Percentiles rank a stretch among this genome's conserved stretches.
These are phyloP conservation scores for Diaporthe sp. DNA, from an alignment of 2,329 filamentous ascomycete genomes.

Conservation along the genomic window DNA sequence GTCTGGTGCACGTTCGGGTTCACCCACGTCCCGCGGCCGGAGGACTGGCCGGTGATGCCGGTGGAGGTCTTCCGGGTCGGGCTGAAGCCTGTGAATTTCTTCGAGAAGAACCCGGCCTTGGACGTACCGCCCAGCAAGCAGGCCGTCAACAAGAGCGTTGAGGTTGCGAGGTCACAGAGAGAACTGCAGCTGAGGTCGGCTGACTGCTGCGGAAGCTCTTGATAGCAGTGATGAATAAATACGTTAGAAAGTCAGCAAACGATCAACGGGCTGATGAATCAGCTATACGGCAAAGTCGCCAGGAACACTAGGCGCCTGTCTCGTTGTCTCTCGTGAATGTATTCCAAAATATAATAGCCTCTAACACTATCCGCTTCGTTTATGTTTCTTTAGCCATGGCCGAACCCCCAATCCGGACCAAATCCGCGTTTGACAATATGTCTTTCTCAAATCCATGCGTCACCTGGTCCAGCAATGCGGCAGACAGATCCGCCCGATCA, in stretches of 20 bases:
- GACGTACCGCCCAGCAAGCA: constrained; percentile 64
- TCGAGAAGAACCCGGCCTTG: constrained; percentile 64
- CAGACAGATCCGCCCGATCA: constrained; percentile 48
- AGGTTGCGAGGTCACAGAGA: constrained; percentile 40
- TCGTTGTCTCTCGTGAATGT: too few species aligned
- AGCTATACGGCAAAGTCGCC: not conserved
- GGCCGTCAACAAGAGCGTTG: constrained; percentile 56
- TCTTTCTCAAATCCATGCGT: constrained; percentile 63
- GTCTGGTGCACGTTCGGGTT: constrained; percentile 68
- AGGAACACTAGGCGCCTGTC: not conserved
- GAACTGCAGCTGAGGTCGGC: constrained; percentile 20
- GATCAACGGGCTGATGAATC: not conserved
- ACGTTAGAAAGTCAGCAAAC: not conserved
- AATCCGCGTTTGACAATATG: constrained; percentile 58
- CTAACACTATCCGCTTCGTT: not conserved
- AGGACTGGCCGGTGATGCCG: constrained; percentile 80
- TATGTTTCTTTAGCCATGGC: not conserved
- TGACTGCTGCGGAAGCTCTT: not conserved
- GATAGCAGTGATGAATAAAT: too few species aligned
- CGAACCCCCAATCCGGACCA: constrained; percentile 53
- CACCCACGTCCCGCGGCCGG: constrained; percentile 72
- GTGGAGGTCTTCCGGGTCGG: constrained; percentile 67
- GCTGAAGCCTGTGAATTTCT: constrained; percentile 67
- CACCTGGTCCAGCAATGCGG: constrained; percentile 60
- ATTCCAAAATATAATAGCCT: not conserved